Evolutionary conservation across 2,329 filamentous ascomycete species (phyloP).

Genomic region (Lachnellula arida): DNA sequence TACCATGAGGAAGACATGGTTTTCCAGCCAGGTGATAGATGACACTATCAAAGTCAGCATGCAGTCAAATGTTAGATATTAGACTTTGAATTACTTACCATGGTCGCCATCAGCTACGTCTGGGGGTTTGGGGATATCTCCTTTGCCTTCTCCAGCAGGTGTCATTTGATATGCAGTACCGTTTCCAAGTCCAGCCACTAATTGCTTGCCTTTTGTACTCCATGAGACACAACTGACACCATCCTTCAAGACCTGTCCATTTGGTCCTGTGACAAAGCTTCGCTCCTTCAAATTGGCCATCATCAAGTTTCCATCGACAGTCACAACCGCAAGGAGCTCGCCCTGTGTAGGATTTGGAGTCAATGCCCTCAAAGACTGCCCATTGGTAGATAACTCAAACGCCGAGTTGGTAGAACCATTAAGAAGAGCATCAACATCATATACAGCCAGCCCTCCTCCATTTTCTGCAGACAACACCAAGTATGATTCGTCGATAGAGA

Average conservation of each 20-base stretch:
- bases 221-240: constrained; percentile 82
- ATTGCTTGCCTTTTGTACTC: constrained; percentile 90
- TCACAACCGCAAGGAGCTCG: constrained; percentile 75
- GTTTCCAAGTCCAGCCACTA: constrained; percentile 79
- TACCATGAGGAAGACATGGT: constrained; percentile 74
- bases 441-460: constrained; percentile 78
- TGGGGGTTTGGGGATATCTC: constrained; percentile 72
- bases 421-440: constrained; percentile 65
- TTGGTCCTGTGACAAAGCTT: constrained; percentile 50
- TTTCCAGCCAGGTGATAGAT: constrained; percentile 82
- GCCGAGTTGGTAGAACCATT: constrained; percentile 62
- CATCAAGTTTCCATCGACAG: constrained; percentile 72
- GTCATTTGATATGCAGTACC: constrained; percentile 81
- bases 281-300: constrained; percentile 75
- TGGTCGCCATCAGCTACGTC: constrained; percentile 58
- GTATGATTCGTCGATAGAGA: constrained; percentile 84
- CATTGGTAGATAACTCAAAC: constrained; percentile 74
- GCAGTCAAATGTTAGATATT: not conserved
- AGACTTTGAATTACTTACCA: constrained; percentile 46
- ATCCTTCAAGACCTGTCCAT: constrained; percentile 62
- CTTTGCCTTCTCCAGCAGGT: constrained; percentile 72
- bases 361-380: constrained; percentile 66
- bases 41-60: constrained; percentile 53
- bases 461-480: constrained; percentile 78
- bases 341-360: constrained; percentile 74